Evolutionary conservation across 441 rosid species (phyloP).

Genomic region (Arabidopsis lyrata): DNA sequence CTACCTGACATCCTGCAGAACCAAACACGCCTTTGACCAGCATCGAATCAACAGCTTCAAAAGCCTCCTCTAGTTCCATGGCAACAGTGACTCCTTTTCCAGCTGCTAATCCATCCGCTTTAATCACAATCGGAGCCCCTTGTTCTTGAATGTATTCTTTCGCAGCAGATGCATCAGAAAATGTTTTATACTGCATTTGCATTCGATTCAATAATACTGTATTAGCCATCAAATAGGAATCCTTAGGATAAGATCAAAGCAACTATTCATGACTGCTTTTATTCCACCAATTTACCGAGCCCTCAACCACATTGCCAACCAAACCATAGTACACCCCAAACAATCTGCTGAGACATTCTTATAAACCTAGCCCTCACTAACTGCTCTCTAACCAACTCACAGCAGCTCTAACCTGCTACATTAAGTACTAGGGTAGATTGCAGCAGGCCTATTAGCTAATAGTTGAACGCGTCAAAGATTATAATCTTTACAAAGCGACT

Average conservation of each 20-base stretch:
- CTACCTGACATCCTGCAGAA: constrained; percentile 78
- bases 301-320: neutral
- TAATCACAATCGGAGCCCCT: constrained; percentile 86
- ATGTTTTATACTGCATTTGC: constrained; percentile 73
- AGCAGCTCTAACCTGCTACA: constrained; percentile 10
- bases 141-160: constrained; percentile 74
- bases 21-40: constrained; percentile 82
- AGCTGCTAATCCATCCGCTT: constrained; percentile 97
- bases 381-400: constrained; percentile 6
- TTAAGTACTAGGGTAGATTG: constrained; percentile 13
- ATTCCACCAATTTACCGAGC: neutral
- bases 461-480: constrained; percentile 2
- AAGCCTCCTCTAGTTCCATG: constrained; percentile 77
- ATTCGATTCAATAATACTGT: constrained; percentile 1
- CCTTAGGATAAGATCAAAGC: constrained; percentile 4
- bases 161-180: constrained; percentile 72
- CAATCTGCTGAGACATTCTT: constrained; percentile 9
- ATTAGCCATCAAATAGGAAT: constrained; percentile 5
- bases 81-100: constrained; percentile 96
- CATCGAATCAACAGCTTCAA: constrained; percentile 87
- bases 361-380: constrained; percentile 5
- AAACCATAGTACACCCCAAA: neutral
- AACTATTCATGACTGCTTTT: neutral
- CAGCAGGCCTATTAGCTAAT: neutral
- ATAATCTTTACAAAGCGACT: neutral